phyloP scores from a whole-genome alignment of 768 basidiomycete species.

The Naganishia vishniacii region DNA sequence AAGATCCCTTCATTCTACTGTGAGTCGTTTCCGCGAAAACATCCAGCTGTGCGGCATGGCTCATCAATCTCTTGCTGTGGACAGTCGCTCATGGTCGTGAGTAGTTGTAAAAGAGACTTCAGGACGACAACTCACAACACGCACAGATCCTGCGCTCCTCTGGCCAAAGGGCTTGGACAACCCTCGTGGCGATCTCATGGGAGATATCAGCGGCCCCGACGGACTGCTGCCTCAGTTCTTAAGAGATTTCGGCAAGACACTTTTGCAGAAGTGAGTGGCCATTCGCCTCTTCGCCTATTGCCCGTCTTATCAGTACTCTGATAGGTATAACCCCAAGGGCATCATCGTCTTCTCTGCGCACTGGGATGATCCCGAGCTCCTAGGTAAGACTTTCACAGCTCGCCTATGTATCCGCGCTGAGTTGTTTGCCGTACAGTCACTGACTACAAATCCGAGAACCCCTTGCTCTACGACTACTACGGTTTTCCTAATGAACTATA shows the following conservation, averaged over 20 bases:
- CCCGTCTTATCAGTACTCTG: too few species aligned
- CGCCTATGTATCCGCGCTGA: not conserved
- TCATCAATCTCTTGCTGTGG: not conserved
- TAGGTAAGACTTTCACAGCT: constrained; percentile 57
- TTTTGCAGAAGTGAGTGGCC: constrained; percentile 7
- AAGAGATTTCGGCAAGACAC: constrained; percentile 12
- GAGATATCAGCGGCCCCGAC: constrained; percentile 20
- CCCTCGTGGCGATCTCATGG: constrained; percentile 4
- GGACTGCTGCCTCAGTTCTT: constrained; percentile 9
- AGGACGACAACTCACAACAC: not conserved
- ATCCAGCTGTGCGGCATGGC: too few species aligned
- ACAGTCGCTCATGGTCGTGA: constrained; percentile 14
- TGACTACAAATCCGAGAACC: constrained; percentile 71
- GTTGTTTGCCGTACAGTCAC: constrained; percentile 52
- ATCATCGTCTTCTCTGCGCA: constrained; percentile 78
- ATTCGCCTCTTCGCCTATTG: too few species aligned
- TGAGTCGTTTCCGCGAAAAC: not conserved
- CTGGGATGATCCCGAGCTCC: constrained; percentile 61
- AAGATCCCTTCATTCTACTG: constrained; percentile 21
- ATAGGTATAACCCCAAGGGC: constrained; percentile 71
- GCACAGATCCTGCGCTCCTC: not conserved
- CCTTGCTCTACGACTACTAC: constrained; percentile 69
- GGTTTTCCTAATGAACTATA: constrained; percentile 60
- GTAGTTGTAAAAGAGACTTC: not conserved
- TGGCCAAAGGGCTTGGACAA: not conserved